phyloP scores from a whole-genome alignment of 2,329 filamentous ascomycete species.

The Trichoderma aggressivum region DNA sequence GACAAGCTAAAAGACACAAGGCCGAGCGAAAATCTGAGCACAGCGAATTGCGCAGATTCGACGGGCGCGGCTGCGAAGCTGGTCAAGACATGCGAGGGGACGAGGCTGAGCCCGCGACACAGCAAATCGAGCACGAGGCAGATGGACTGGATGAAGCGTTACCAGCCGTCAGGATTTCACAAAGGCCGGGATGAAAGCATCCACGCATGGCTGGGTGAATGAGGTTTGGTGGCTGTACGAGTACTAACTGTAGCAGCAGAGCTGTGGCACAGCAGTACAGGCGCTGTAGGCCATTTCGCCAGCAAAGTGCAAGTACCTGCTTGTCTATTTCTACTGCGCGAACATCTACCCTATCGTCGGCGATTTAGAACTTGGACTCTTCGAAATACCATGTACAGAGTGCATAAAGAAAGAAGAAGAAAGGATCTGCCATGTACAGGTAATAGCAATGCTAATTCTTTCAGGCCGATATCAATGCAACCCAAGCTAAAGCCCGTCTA shows the following conservation, averaged over 20 bases:
- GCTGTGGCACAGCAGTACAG: conserved; percentile 7
- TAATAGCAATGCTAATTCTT: not conserved
- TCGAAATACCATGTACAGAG: not conserved
- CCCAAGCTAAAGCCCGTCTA: not conserved
- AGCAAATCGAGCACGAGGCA: not conserved
- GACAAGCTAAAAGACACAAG: not conserved
- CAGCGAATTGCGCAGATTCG: not conserved
- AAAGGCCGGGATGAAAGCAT: not conserved
- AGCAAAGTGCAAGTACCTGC: not conserved
- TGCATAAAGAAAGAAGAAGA: not conserved
- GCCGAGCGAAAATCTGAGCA: not conserved
- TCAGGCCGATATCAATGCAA: not conserved
- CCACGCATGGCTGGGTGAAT: not conserved
- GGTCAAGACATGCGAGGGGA: conserved; percentile 4
- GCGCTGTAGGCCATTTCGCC: not conserved
- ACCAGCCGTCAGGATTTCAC: not conserved
- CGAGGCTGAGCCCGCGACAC: conserved; percentile 1
- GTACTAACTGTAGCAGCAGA: not conserved
- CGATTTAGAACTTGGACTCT: not conserved
- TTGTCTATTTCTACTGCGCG: not conserved
- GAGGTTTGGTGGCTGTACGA: not conserved
- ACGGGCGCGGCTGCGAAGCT: not conserved
- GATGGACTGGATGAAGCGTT: not conserved
- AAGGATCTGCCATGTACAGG: not conserved
- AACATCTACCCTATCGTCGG: not conserved